Evolutionary conservation across 805 yeast genomes (phyloP), one percentile per base, ranked within the genome.

Genomic region (Candida methanosorbosa): DNA sequence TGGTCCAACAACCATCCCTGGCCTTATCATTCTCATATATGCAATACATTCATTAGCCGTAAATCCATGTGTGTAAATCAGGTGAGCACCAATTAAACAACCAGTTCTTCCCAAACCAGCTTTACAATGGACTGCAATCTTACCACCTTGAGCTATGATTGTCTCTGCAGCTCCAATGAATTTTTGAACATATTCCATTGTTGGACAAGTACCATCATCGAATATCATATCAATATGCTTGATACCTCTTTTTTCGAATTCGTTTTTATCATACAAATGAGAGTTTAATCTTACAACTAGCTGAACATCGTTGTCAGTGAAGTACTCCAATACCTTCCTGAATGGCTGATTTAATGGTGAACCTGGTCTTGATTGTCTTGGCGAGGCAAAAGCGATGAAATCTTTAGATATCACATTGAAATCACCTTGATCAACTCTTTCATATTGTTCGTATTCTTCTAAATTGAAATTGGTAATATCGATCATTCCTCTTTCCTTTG

Each of bases 1-100:
- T 2, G 98, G 98, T 0, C 98, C 98, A 21, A 92, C 98, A n/a
- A 92, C 97, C 98, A 92, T 92, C 28, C 98, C 98, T 0, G 98
- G 98, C 46, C 98, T 75, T 42, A 92, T 70, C 74, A 92, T 83
- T 56, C 98, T 72, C 90, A 92, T 83, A 54, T 87, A 92, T 2
- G 90, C 95, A 48, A 92, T 92, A 58, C 95, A 92, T 59, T 92
- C 98, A 54, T 75, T 82, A 3, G 98, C 98, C 4, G 97, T 92
- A 54, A 92, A 92, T 0, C 97, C 97, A 56, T 90, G 92, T 2
- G 95, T 86, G 55, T 92, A 92, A 33, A 92, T 92, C 45, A 92
- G 67, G 58, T 90, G 95, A 0, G 98, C 98, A 6, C 98, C 98
- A 44, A 92, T 92, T 33, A 92, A 70, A 61, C 98, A 92, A 15